These are phyloP conservation scores for Calendula officinalis DNA, from an alignment of 129 eudicot genomes.

Conservation along the genomic window DNA sequence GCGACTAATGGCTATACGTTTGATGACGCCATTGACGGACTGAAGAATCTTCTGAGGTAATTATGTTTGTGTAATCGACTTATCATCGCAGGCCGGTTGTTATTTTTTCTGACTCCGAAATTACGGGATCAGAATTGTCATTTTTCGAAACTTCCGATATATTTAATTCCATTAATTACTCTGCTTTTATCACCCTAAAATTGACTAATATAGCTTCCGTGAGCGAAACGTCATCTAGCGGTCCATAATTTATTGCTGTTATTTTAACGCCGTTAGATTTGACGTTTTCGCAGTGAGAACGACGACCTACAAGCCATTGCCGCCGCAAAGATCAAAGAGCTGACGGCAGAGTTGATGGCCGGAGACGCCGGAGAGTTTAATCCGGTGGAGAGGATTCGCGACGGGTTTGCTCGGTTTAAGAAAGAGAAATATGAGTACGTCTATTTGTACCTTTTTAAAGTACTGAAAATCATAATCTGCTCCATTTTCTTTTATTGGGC, in stretches of 20 bases:
- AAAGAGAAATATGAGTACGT: conserved; percentile 85
- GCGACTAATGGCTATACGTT: conserved; percentile 37
- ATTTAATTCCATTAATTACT: conserved; percentile 2
- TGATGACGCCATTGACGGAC: conserved; percentile 87
- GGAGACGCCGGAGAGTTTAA: conserved; percentile 33
- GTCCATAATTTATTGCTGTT: background rate
- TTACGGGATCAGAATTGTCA: conserved; percentile 18
- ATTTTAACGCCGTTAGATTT: conserved; percentile 14
- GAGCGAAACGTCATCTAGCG: background rate
- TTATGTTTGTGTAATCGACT: background rate
- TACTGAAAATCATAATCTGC: conserved; percentile 24
- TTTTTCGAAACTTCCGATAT: conserved; percentile 8
- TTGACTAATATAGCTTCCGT: conserved; percentile 14
- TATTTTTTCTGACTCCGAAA: background rate
- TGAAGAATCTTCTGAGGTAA: conserved; percentile 85
- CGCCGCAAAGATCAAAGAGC: conserved; percentile 64
- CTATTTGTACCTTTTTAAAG: conserved; percentile 12
- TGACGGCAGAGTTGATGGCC: conserved; percentile 75
- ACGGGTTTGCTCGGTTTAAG: conserved; percentile 81
- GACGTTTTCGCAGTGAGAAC: conserved; percentile 53
- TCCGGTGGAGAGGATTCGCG: conserved; percentile 59
- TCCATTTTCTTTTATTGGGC: conserved; percentile 14
- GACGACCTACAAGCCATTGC: conserved; percentile 48
- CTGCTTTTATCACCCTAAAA: conserved; percentile 26
- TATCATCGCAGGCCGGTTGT: conserved; percentile 14